Conservation (phyloP, 495 filamentous ascomycete genomes). For the Aspergillus cristatus region DNA sequence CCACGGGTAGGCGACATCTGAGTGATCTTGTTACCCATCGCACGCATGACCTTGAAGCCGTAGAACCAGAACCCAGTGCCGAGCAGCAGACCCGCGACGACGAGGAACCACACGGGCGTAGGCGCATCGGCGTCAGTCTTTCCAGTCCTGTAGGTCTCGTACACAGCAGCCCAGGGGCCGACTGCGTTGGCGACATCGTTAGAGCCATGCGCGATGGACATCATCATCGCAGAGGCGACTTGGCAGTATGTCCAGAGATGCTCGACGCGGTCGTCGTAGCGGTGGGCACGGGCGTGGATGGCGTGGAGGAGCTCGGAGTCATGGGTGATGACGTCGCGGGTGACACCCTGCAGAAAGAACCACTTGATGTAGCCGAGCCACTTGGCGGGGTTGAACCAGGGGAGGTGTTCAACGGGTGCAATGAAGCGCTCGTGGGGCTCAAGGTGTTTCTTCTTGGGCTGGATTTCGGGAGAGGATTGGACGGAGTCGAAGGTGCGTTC, state of each 20-base stretch:
- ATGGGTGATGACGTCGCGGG: constrained; percentile 48
- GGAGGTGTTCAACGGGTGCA: constrained; percentile 19
- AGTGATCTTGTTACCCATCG: constrained; percentile 61
- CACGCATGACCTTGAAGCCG: constrained; percentile 62
- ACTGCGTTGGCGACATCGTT: constrained; percentile 69
- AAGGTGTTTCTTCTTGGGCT: constrained; percentile 14
- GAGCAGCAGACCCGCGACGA: constrained; percentile 46
- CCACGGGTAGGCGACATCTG: constrained; percentile 59
- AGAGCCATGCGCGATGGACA: constrained; percentile 65
- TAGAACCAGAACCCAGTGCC: constrained; percentile 61
- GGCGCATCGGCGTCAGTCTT: constrained; percentile 33
- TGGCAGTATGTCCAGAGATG: constrained; percentile 64
- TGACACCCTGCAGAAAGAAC: constrained; percentile 48
- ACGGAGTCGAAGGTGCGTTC: constrained; percentile 43
- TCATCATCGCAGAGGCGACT: constrained; percentile 56
- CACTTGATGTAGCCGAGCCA: constrained; percentile 35
- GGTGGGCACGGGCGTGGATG: constrained; percentile 49
- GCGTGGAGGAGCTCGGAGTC: constrained; percentile 37
- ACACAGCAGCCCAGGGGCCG: constrained; percentile 58
- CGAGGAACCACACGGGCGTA: constrained; percentile 60
- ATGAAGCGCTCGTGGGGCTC: constrained; percentile 28
- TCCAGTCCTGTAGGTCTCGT: constrained; percentile 43
- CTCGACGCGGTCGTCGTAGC: constrained; percentile 64
- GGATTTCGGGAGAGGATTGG: constrained; percentile 14
- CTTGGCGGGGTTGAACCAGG: constrained; percentile 24